A percentile compares a stretch with the other conserved stretches of the same genome.
phyloP scores from a whole-genome alignment of 2,329 filamentous ascomycete genomes.

The Claviceps humidiphila region DNA sequence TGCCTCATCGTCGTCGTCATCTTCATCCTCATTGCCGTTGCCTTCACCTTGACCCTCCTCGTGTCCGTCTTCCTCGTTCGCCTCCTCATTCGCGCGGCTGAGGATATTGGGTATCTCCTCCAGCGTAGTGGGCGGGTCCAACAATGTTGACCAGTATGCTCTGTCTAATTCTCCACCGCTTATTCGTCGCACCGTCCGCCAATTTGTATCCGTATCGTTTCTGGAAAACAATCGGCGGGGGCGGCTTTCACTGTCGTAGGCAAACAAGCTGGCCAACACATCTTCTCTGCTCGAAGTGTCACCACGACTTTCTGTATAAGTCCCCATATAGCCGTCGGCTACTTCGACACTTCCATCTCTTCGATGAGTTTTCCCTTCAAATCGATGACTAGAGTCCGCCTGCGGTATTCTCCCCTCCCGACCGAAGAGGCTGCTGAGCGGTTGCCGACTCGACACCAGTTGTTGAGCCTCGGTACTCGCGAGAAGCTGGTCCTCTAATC shows the following conservation, averaged over 20 bases:
- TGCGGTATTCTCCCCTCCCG: constrained; percentile 56
- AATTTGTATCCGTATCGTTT: constrained; percentile 21
- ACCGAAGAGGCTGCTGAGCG: constrained; percentile 61
- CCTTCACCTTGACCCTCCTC: constrained; percentile 14
- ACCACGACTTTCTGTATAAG: constrained; percentile 44
- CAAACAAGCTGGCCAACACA: constrained; percentile 43
- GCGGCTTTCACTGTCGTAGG: constrained; percentile 19
- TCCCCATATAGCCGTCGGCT: constrained; percentile 40
- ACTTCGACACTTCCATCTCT: constrained; percentile 52
- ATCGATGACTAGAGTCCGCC: constrained; percentile 40
- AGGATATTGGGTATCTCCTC: constrained; percentile 30
- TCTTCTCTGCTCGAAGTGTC: constrained; percentile 49
- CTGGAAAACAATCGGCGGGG: constrained; percentile 16
- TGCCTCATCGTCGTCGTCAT: constrained; percentile 12
- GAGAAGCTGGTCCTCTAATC: constrained; percentile 64
- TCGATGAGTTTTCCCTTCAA: constrained; percentile 54
- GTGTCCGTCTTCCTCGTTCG: constrained; percentile 14
- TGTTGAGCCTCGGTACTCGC: constrained; percentile 64
- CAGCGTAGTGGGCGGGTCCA: constrained; percentile 31
- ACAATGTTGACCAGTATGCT: constrained; percentile 29
- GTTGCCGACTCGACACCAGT: constrained; percentile 60
- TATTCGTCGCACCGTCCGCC: constrained; percentile 20
- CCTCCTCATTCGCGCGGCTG: constrained; percentile 15
- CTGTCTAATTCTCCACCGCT: constrained; percentile 20
- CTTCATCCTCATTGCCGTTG: constrained; percentile 11